Percentiles rank a stretch among this genome's conserved stretches.
Evolutionary conservation across 805 yeast species (phyloP).

Genomic region (Saccharomyces eubayanus): DNA sequence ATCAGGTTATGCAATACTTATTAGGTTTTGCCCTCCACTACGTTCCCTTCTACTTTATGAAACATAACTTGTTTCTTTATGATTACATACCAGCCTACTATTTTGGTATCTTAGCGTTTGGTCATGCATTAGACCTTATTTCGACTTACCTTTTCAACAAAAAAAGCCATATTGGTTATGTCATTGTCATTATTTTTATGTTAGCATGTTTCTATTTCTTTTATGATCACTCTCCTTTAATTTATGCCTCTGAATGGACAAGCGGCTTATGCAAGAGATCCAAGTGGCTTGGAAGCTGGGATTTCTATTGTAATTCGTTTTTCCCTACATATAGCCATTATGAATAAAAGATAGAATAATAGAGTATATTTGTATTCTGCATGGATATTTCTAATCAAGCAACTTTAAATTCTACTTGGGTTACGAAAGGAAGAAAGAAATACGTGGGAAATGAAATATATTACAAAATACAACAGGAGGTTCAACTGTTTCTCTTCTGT

Average conservation of each 20-base stretch:
- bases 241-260: conserved; percentile 79
- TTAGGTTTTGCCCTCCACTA: conserved; percentile 71
- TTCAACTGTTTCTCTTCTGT: not conserved
- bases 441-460: not conserved
- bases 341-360: not conserved
- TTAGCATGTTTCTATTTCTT: conserved; percentile 47
- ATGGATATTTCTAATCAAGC: not conserved
- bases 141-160: conserved; percentile 35
- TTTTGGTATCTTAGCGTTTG: conserved; percentile 71
- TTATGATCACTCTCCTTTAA: conserved; percentile 56
- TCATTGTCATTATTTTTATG: conserved; percentile 41
- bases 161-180: conserved; percentile 39
- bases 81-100: conserved; percentile 89
- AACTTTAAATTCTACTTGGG: not conserved
- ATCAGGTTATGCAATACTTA: conserved; percentile 51
- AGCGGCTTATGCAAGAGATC: conserved; percentile 52
- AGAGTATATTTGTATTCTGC: not conserved
- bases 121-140: conserved; percentile 51
- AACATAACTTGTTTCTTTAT: conserved; percentile 82
- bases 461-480: not conserved
- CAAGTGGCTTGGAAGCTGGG: conserved; percentile 66
- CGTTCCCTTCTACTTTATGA: conserved; percentile 75
- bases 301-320: conserved; percentile 72
- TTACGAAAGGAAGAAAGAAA: not conserved
- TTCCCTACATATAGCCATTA: conserved; percentile 4